Percentiles rank a stretch among this genome's conserved stretches.
Evolutionary conservation across 352 stramenopile genomes (phyloP).

Genomic region (Pilasporangium apinafurcum): DNA sequence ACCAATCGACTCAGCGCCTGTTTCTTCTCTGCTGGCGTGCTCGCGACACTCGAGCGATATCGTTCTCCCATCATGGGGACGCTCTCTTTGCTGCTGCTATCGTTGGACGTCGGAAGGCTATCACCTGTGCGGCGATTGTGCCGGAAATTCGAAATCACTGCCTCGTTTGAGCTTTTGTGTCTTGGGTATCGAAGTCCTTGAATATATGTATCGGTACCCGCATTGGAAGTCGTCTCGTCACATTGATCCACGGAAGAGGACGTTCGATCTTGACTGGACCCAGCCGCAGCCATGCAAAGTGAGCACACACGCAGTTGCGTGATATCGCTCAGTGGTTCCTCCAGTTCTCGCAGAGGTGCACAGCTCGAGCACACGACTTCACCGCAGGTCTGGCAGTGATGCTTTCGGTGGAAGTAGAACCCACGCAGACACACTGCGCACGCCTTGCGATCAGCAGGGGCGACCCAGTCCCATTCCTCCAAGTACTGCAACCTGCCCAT

Average conservation of each 20-base stretch:
- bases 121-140: too few relatives aligned
- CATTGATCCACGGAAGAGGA: conserved; percentile 8
- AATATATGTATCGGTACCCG: conserved; percentile 42
- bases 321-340: conserved; percentile 58
- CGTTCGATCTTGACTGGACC: conserved; percentile 23
- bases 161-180: conserved; percentile 5
- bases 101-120: conserved; percentile 1
- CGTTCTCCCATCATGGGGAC: neutral
- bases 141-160: too few relatives aligned
- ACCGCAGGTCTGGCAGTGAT: conserved; percentile 70
- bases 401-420: conserved; percentile 77
- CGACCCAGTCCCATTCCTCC: conserved; percentile 75
- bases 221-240: conserved; percentile 30
- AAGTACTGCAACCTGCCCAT: conserved; percentile 70
- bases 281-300: conserved; percentile 47
- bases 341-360: conserved; percentile 60
- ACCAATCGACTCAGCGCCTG: conserved; percentile 47
- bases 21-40: conserved; percentile 27
- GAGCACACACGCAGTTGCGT: conserved; percentile 68
- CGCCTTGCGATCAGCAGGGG: conserved; percentile 61
- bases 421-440: conserved; percentile 72
- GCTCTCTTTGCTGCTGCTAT: neutral
- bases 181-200: conserved; percentile 6
- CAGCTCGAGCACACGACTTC: conserved; percentile 75
- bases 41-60: conserved; percentile 22